Base-by-base conservation (phyloP, 352 stramenopile species). In the Peronosclerospora sorghi region DNA sequence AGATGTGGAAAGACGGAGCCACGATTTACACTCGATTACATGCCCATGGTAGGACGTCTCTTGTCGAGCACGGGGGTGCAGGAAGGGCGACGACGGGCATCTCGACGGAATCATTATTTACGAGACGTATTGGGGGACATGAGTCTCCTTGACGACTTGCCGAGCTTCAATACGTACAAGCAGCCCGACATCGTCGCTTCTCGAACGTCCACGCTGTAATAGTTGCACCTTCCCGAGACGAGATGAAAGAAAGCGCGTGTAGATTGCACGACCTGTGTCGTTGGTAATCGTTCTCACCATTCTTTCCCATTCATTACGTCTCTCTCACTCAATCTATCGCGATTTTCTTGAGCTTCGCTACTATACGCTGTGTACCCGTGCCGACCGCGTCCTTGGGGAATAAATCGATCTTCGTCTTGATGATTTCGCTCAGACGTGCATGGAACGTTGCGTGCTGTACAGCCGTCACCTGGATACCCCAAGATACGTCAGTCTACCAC, bases 31-130 rank as follows among this genome's bases (percentile, higher is more conserved):
- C 48, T 81, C 26, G 77, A 90, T 56, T 85, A 84, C 54, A 59
- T 87, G 51, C 74, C 77, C 9, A 73, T 86, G 66, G 43, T 90
- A 30, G 60, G 64, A 32, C 64, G 62, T 19, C 56, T 90, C 38
- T 35, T 73, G 7, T 65, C 56, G 34, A 82, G 59, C 35, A 65
- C 64, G 4, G 62, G 56, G 4, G 45, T 70, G 32, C 65, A 84
- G 47, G 65, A 79, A 61, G 68, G 65, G 32, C 65, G 75, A 4
- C 74, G 77, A 35, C 73, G 74, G 21, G 43, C 68, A 36, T 87
- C 73, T 9, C 57, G 78, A 24, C 75, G 78, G 32, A 78, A 83
- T 46, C 72, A 86, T 45, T 86, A 91, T 60, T 65, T 91, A 43
- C 53, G 69, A 38, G 73, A 82, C 20, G 63, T 91, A 48, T 56